phyloP scores from a whole-genome alignment of 2,329 filamentous ascomycete species.

The Emydomyces testavorans region DNA sequence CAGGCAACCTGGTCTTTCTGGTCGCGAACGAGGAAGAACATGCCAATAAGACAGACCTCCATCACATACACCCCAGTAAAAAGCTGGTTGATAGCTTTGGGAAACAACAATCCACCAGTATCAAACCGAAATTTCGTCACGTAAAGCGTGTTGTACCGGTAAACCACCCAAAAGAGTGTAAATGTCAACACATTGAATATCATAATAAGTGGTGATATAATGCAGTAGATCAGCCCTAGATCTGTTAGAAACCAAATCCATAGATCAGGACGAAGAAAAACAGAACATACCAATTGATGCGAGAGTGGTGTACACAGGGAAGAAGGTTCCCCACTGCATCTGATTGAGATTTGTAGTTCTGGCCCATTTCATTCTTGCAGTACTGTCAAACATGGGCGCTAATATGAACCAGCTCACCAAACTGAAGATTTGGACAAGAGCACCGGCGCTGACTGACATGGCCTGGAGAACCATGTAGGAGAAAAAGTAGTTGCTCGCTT shows the following conservation, averaged over 20 bases:
- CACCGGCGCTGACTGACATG: conserved; percentile 79
- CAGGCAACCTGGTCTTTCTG: conserved; percentile 46
- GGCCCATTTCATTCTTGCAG: conserved; percentile 68
- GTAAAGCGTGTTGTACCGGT: conserved; percentile 94
- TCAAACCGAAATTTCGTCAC: conserved; percentile 82
- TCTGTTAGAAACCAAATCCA: conserved; percentile 16
- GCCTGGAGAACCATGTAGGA: conserved; percentile 96
- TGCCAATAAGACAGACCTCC: conserved; percentile 76
- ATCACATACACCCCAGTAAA: conserved; percentile 93
- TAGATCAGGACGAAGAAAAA: conserved; percentile 5
- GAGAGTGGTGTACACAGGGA: conserved; percentile 93
- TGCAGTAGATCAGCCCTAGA: conserved; percentile 61
- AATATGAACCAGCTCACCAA: conserved; percentile 72
- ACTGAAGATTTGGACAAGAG: conserved; percentile 69
- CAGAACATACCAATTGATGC: conserved; percentile 61
- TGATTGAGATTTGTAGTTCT: conserved; percentile 67
- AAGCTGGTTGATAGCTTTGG: conserved; percentile 83
- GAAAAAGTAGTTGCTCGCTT: conserved; percentile 92
- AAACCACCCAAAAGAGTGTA: conserved; percentile 79
- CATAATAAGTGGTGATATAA: conserved; percentile 81
- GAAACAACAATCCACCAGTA: conserved; percentile 85
- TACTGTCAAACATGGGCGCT: conserved; percentile 71
- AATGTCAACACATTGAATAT: conserved; percentile 92
- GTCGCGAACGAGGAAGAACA: conserved; percentile 70
- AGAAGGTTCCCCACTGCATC: conserved; percentile 85